Base-by-base conservation (phyloP, 257 asterid genomes). In the Marsdenia floribunda region DNA sequence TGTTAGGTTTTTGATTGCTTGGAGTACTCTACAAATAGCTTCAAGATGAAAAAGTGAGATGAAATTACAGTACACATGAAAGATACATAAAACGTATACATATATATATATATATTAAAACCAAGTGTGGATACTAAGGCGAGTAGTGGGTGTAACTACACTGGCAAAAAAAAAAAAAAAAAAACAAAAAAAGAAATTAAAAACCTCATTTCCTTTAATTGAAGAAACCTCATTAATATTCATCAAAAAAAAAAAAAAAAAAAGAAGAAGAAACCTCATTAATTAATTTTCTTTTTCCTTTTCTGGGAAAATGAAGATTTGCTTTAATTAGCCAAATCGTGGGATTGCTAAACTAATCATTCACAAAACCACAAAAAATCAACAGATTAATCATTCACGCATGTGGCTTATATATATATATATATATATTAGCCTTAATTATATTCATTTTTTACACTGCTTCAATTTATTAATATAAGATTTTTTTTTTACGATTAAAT, bases 61-160 rank as follows among this genome's bases (percentile, higher is more conserved):
- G 53, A 19, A 72, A 21, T 19, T 71, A 22, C 29, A 42, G 18
- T 15, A 24, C 49, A 44, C 49, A 44, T 9, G 29, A 73, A 44
- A 60, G 55, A 49, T 3, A 13, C 57, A 59, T 5, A 35, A 22
- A 33, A 46, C 61, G 42, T 61, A 33, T 44, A 18, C 18, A 19
- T 46, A 35, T 60, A 8, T 15, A 42, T 22, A 2, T 44, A 44
- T 6, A 44, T 44, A 8, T 42, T 44, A 44, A 8, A 44, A 44
- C 49, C 8, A 44, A 44, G 47, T 44, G 47, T 44, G 47, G 47
- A 44, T 57, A 21, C 77, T 70, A 86, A 84, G 82, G 60, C 70
- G 73, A 2, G 82, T 77, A 71, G 88, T 84, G 81, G 87, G 84
- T 85, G 83, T 67, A 80, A 77, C 82, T 66, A 33, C 49, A 61